Conservation (phyloP, 1,284 basidiomycete species). For the Leccinum pachyderme region DNA sequence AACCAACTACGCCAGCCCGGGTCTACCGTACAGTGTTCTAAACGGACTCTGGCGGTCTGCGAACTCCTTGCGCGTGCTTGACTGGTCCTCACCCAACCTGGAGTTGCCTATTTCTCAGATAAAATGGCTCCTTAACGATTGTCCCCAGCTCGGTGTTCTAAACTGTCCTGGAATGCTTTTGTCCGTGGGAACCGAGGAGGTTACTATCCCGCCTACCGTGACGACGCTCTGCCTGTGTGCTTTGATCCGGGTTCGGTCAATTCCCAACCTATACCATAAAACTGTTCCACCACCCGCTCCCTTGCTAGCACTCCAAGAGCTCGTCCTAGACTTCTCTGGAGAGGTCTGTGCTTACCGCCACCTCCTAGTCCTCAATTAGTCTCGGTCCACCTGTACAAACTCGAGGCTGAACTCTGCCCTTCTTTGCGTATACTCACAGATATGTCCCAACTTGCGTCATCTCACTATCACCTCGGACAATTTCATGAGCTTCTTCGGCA, state of each 20-base stretch:
- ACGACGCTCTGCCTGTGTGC: conserved; percentile 13
- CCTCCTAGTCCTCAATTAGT: conserved; percentile 16
- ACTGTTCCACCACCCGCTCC: background rate
- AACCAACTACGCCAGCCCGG: background rate
- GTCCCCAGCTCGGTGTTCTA: conserved; percentile 23
- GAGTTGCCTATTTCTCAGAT: background rate
- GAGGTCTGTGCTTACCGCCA: conserved; percentile 8
- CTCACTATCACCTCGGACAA: conserved; percentile 13
- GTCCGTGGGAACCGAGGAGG: conserved; percentile 2
- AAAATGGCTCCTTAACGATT: conserved; percentile 9
- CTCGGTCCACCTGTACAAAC: conserved; percentile 4
- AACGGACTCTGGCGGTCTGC: conserved; percentile 13
- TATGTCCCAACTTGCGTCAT: conserved; percentile 15
- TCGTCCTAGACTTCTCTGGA: conserved; percentile 10
- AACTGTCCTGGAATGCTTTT: conserved; percentile 10
- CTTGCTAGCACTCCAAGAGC: conserved; percentile 18
- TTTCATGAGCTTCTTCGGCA: conserved; percentile 3
- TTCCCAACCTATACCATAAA: background rate
- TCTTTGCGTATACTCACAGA: background rate
- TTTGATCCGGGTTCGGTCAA: background rate
- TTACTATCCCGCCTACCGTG: background rate
- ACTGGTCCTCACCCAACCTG: background rate
- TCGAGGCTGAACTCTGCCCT: too few species aligned
- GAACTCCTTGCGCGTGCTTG: too few species aligned
- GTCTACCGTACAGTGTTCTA: conserved; percentile 10